Evolutionary conservation across 257 asterid genomes (phyloP).

Genomic region (Jaltomata sinuosa): DNA sequence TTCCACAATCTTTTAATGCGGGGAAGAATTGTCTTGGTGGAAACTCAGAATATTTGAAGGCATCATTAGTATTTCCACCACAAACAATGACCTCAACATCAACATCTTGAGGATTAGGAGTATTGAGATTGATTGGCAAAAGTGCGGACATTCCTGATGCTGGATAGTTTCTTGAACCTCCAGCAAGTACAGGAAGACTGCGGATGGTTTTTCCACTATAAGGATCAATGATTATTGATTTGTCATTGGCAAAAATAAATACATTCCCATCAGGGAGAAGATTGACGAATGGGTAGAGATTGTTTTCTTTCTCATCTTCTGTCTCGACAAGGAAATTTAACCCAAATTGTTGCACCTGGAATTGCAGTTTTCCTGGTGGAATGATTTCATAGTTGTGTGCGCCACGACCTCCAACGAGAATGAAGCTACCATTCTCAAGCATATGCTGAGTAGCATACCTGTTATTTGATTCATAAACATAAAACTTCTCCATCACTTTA

Average conservation of each 20-base stretch:
- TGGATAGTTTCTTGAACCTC: conserved; percentile 78
- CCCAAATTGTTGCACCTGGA: conserved; percentile 24
- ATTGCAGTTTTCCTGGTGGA: conserved; percentile 36
- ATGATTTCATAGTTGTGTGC: conserved; percentile 59
- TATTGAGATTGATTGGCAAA: conserved; percentile 51
- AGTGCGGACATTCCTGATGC: conserved; percentile 72
- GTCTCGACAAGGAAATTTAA: conserved; percentile 55
- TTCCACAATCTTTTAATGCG: conserved; percentile 61
- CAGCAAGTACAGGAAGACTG: conserved; percentile 43
- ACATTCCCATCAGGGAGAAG: conserved; percentile 83
- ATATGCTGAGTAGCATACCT: conserved; percentile 53
- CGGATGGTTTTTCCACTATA: conserved; percentile 40
- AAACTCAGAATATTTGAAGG: conserved; percentile 31
- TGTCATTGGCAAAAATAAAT: conserved; percentile 62
- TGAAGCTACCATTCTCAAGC: conserved; percentile 51
- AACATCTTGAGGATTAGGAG: neutral
- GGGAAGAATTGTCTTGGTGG: conserved; percentile 36
- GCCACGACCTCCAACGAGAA: conserved; percentile 62
- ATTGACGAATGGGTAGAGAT: conserved; percentile 72
- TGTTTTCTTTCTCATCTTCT: conserved; percentile 52
- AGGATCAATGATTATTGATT: conserved; percentile 59
- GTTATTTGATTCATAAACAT: neutral
- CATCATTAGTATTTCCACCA: conserved; percentile 61
- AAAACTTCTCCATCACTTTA: neutral
- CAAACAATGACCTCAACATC: conserved; percentile 53